These are phyloP conservation scores for Sarocladium oryzae DNA, from an alignment of 2,329 filamentous ascomycete genomes.

Conservation along the genomic window DNA sequence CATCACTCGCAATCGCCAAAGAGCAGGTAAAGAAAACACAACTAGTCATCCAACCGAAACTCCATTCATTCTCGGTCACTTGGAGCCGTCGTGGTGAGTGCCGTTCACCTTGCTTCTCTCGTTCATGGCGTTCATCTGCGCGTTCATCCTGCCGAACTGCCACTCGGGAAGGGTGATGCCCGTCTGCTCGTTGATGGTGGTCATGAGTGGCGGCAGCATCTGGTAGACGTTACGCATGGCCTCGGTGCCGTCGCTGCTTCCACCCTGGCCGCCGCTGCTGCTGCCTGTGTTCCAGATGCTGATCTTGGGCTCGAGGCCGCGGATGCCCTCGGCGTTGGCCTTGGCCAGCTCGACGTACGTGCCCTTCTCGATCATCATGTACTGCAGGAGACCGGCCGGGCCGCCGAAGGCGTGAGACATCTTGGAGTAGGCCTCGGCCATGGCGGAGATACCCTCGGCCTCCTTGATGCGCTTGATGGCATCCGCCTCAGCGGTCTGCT, in stretches of 20 bases:
- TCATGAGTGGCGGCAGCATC: constrained; percentile 73
- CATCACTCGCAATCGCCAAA: background rate
- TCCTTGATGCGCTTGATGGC: constrained; percentile 60
- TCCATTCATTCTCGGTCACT: too few species aligned
- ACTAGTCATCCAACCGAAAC: too few species aligned
- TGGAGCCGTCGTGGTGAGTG: background rate
- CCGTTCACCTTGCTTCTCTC: constrained; percentile 12
- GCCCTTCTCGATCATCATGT: constrained; percentile 80
- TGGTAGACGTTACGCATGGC: constrained; percentile 75
- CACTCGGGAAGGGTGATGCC: constrained; percentile 75
- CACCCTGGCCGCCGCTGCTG: constrained; percentile 34
- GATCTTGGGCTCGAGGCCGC: constrained; percentile 80
- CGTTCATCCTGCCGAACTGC: constrained; percentile 51
- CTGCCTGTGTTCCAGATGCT: constrained; percentile 79
- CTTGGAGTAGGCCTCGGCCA: constrained; percentile 73
- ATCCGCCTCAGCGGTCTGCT: constrained; percentile 51
- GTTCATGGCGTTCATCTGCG: constrained; percentile 25
- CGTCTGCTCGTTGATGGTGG: constrained; percentile 83
- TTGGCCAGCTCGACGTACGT: constrained; percentile 72
- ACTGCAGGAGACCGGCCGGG: constrained; percentile 70
- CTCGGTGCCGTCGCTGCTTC: constrained; percentile 45
- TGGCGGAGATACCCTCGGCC: constrained; percentile 68
- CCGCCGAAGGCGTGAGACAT: constrained; percentile 70
- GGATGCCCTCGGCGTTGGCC: constrained; percentile 69
- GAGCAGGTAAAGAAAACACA: background rate